Base-by-base conservation (phyloP, 768 basidiomycete genomes). In the Stropharia rugosoannulata region DNA sequence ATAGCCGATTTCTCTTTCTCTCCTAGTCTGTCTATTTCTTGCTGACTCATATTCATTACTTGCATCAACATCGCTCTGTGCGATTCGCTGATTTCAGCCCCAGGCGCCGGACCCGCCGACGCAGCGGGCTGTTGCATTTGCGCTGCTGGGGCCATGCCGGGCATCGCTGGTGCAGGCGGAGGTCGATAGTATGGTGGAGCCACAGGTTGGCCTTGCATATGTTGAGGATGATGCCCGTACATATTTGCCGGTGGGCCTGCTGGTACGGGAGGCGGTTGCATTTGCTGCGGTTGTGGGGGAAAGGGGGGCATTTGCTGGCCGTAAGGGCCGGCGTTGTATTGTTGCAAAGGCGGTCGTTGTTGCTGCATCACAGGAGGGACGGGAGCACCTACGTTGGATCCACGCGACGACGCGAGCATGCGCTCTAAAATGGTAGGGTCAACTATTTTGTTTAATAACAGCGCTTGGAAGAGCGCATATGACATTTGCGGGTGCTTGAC, bases 391-490 rank as follows among this genome's bases (percentile, higher is more conserved):
- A 69, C 63, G 15, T 67, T 55, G 40, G 63, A 45, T 10, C 60
- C 65, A 35, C 62, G 59, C 22, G 73, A 75, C 7, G 76, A 75
- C 56, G 75, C 77, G 25, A 77, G 68, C 79, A 80, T 79, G 61
- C 92, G 87, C 65, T 91, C 84, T 2, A 99, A 77, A 46, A 97
- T 85, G 4, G 84, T 82, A 2, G 90, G 82, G 61, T 98, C 95
- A 39, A 98, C 91, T 15, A 98, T 92, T 64, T 95, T 92, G 80
- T 95, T 93, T 46, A 98, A 74, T 8, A 98, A 75, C 59, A 99
- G 81, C 0, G 93, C 90, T 73, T 98, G 95, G 78, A 98, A 97
- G 12, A 98, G 80, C 4, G 97, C 97, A 69, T 98, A 98, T 1
- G 94, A 89, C 4, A 97, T 81, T 72, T 98, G 96, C 15, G 97